These are phyloP conservation scores for Fusarium floridanum DNA, from an alignment of 2,329 filamentous ascomycete genomes.

Conservation along the genomic window DNA sequence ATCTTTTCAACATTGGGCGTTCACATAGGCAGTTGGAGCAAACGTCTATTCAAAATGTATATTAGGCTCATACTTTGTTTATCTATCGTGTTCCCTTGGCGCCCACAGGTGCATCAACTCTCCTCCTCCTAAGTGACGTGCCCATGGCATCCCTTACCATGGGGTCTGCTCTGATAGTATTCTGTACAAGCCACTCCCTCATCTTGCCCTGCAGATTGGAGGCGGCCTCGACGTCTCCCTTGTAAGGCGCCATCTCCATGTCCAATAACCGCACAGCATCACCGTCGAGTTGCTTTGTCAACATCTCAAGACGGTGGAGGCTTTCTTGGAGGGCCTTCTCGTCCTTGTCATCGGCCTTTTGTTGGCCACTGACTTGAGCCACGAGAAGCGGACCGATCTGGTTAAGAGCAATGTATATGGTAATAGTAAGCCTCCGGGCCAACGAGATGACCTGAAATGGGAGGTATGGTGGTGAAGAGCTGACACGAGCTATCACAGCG, in stretches of 20 bases:
- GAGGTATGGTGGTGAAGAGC: constrained; percentile 72
- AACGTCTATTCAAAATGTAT: constrained; percentile 34
- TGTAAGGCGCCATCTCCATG: constrained; percentile 85
- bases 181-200: constrained; percentile 89
- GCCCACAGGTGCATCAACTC: constrained; percentile 72
- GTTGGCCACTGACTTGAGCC: constrained; percentile 46
- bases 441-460: constrained; percentile 88
- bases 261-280: constrained; percentile 79
- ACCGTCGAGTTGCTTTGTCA: constrained; percentile 71
- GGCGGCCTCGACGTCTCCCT: constrained; percentile 75
- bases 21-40: constrained; percentile 21
- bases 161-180: constrained; percentile 82
- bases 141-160: constrained; percentile 86
- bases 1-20: constrained; percentile 12
- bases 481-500: constrained; percentile 54
- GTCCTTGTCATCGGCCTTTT: constrained; percentile 50
- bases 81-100: constrained; percentile 63
- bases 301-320: constrained; percentile 74
- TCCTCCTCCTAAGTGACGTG: constrained; percentile 72
- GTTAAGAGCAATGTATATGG: constrained; percentile 84
- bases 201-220: constrained; percentile 74
- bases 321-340: constrained; percentile 70
- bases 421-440: constrained; percentile 80
- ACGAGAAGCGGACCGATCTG: constrained; percentile 80
- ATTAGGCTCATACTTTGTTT: constrained; percentile 18